These are phyloP conservation scores for Heliocybe sulcata DNA, from an alignment of 1,284 basidiomycete genomes.

Conservation along the genomic window DNA sequence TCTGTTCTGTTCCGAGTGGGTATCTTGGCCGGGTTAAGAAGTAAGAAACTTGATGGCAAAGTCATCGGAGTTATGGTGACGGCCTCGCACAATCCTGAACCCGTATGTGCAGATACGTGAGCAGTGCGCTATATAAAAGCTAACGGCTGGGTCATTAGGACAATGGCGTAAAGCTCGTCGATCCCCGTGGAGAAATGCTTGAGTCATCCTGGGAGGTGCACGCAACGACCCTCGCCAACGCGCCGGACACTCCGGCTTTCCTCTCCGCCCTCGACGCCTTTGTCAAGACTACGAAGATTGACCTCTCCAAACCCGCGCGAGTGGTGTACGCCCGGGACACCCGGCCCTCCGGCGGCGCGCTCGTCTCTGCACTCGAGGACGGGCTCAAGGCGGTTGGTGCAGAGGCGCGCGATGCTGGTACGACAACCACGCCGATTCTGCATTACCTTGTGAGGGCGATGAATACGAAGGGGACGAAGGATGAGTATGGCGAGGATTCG, in stretches of 20 bases:
- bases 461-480: constrained; percentile 77
- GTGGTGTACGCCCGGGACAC: constrained; percentile 95
- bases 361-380: constrained; percentile 81
- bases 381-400: constrained; percentile 72
- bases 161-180: constrained; percentile 98
- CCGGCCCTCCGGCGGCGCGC: constrained; percentile 78
- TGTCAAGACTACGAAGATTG: constrained; percentile 66
- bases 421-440: constrained; percentile 92
- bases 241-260: constrained; percentile 67
- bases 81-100: constrained; percentile 96
- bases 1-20: constrained; percentile 93
- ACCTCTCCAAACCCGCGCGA: constrained; percentile 69
- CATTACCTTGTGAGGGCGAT: constrained; percentile 92
- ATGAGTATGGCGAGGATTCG: constrained; percentile 78
- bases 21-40: constrained; percentile 84
- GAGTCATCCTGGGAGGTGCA: constrained; percentile 89
- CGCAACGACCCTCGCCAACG: constrained; percentile 90
- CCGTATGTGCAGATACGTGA: constrained; percentile 37
- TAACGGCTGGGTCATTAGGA: constrained; percentile 49
- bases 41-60: constrained; percentile 85
- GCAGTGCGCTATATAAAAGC: too few species aligned
- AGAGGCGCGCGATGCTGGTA: constrained; percentile 64
- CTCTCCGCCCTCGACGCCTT: constrained; percentile 61
- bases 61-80: constrained; percentile 98
- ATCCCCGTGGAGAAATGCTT: constrained; percentile 99